phyloP scores from a whole-genome alignment of 1,284 basidiomycete genomes.

The Apiotrichum sp. region DNA sequence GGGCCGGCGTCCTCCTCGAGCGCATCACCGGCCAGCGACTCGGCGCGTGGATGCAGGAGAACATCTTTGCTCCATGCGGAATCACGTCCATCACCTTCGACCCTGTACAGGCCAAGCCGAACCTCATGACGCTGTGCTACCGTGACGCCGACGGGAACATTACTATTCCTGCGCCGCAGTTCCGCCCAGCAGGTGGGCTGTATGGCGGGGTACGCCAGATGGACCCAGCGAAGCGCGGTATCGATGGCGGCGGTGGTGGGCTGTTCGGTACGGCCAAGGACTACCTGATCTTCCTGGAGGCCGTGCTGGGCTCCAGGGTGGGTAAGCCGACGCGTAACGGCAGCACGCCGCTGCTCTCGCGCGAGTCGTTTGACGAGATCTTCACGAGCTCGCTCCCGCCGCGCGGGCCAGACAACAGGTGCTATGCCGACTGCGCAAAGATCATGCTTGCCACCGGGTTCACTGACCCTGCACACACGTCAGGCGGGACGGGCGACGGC shows the following conservation, averaged over 20 bases:
- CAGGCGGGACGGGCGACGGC: too few species aligned
- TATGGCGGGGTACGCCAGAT: too few species aligned
- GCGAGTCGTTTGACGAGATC: slow-evolving; percentile 16
- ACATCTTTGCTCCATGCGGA: slow-evolving; percentile 22
- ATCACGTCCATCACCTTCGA: slow-evolving; percentile 23
- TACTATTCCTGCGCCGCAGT: slow-evolving; percentile 1
- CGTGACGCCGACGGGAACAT: slow-evolving; percentile 9
- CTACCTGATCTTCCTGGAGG: slow-evolving; percentile 24
- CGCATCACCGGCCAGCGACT: slow-evolving; percentile 16
- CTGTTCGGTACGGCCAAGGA: slow-evolving; percentile 29
- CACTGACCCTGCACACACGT: too few species aligned
- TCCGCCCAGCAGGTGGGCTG: too few species aligned
- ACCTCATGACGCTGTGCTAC: background rate
- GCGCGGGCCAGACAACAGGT: background rate
- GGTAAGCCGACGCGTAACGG: background rate
- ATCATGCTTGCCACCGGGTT: background rate
- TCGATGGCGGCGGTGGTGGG: slow-evolving; percentile 26
- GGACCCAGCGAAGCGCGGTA: too few species aligned
- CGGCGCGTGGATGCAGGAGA: slow-evolving; percentile 16
- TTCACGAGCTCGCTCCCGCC: slow-evolving; percentile 17
- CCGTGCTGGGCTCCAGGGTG: background rate
- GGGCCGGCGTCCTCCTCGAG: slow-evolving; percentile 21
- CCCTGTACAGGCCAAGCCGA: slow-evolving; percentile 6
- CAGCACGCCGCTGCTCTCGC: slow-evolving; percentile 8
- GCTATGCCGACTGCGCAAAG: background rate